These are phyloP conservation scores for Colletotrichum incanum DNA, from an alignment of 2,329 filamentous ascomycete genomes.

Conservation along the genomic window DNA sequence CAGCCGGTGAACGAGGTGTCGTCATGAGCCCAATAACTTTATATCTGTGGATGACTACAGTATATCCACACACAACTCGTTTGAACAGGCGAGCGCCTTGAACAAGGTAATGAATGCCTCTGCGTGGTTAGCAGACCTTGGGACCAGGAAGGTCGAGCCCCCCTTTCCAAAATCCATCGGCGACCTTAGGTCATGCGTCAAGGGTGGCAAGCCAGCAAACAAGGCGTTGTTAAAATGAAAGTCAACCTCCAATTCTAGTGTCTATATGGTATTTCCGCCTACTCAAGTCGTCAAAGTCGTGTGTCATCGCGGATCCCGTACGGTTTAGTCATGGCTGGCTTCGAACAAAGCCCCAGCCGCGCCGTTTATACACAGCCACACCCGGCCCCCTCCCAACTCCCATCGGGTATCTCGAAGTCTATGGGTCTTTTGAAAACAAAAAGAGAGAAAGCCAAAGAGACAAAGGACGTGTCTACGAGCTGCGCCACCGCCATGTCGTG, in stretches of 20 bases:
- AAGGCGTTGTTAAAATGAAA: too few species aligned
- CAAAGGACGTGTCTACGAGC: not conserved
- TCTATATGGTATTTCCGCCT: constrained; percentile 3
- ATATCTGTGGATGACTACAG: too few species aligned
- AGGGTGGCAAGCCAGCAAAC: not conserved
- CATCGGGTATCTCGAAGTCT: constrained; percentile 39
- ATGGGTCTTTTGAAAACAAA: constrained; percentile 1
- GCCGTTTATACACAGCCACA: too few species aligned
- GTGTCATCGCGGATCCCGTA: not conserved
- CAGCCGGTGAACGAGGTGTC: not conserved
- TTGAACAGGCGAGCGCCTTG: too few species aligned
- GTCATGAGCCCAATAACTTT: not conserved
- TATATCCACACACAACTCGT: too few species aligned
- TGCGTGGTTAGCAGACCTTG: too few species aligned
- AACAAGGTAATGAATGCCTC: too few species aligned
- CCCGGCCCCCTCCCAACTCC: not conserved
- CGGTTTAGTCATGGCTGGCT: not conserved
- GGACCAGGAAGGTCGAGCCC: too few species aligned
- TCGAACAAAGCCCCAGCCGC: not conserved
- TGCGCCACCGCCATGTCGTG: constrained; percentile 22
- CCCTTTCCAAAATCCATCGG: not conserved
- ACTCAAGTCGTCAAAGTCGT: not conserved
- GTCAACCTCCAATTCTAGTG: not conserved
- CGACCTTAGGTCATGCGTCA: not conserved
- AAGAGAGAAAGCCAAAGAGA: not conserved